Conservation (phyloP, 2,329 filamentous ascomycete species). For the Talaromyces pinophilus region DNA sequence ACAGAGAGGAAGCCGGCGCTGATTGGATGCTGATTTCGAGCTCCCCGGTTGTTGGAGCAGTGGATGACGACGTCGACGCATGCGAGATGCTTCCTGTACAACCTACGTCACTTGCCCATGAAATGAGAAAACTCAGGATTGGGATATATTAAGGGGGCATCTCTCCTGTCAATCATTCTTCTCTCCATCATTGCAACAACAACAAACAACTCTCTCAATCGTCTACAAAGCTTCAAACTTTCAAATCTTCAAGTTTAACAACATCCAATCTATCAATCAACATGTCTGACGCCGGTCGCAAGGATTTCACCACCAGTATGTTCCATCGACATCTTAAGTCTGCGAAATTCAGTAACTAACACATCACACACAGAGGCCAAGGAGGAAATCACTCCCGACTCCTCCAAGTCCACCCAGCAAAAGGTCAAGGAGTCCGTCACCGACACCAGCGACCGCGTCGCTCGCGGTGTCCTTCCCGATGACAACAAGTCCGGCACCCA, state of each 20-base stretch:
- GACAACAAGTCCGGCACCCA: constrained; percentile 57
- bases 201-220: background rate
- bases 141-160: background rate
- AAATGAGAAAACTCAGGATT: background rate
- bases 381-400: constrained; percentile 61
- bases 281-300: constrained; percentile 65
- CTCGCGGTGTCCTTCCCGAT: constrained; percentile 56
- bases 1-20: background rate
- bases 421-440: constrained; percentile 60
- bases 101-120: constrained; percentile 10
- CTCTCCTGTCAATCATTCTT: background rate
- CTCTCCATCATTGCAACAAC: background rate
- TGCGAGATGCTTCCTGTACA: background rate
- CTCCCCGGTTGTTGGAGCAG: background rate
- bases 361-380: constrained; percentile 47
- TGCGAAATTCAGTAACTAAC: background rate
- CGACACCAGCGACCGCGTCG: constrained; percentile 57
- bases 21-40: background rate
- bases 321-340: constrained; percentile 8
- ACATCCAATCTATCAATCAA: constrained; percentile 35
- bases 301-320: constrained; percentile 58
- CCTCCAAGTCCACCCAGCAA: constrained; percentile 61
- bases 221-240: background rate
- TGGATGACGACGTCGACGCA: constrained; percentile 1
- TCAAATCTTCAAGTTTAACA: constrained; percentile 1